A percentile compares a stretch with the other conserved stretches of the same genome.
phyloP scores from a whole-genome alignment of 179 eudicot genomes.

The Monotropa hypopitys region DNA sequence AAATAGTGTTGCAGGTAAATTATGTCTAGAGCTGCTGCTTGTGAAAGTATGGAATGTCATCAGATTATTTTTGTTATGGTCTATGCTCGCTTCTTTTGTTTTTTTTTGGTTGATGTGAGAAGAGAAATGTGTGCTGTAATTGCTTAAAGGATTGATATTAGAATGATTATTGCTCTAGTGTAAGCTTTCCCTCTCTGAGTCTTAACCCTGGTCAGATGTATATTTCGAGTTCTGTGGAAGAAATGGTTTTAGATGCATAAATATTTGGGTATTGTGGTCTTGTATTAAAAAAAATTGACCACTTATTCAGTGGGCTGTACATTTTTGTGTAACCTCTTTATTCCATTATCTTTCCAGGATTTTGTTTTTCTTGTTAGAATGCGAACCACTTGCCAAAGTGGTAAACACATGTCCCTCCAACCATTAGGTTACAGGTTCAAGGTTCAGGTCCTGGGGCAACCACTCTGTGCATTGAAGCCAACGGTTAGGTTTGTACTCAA shows the following conservation, averaged over 20 bases:
- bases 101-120: background rate
- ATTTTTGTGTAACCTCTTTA: background rate
- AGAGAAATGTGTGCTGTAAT: background rate
- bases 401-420: no score
- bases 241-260: background rate
- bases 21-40: background rate
- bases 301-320: background rate
- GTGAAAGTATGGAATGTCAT: background rate
- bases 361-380: background rate
- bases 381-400: no score
- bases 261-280: background rate
- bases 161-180: background rate
- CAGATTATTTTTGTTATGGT: slow-evolving; percentile 2
- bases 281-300: background rate
- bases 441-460: no score
- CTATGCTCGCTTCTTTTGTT: background rate
- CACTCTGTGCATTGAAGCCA: no score
- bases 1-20: slow-evolving; percentile 85
- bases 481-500: no score
- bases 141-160: background rate
- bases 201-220: background rate
- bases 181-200: background rate
- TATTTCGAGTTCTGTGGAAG: background rate
- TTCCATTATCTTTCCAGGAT: background rate
- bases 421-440: no score